These are phyloP conservation scores for Penicillium malachiteum DNA, from an alignment of 495 filamentous ascomycete species.

Conservation along the genomic window DNA sequence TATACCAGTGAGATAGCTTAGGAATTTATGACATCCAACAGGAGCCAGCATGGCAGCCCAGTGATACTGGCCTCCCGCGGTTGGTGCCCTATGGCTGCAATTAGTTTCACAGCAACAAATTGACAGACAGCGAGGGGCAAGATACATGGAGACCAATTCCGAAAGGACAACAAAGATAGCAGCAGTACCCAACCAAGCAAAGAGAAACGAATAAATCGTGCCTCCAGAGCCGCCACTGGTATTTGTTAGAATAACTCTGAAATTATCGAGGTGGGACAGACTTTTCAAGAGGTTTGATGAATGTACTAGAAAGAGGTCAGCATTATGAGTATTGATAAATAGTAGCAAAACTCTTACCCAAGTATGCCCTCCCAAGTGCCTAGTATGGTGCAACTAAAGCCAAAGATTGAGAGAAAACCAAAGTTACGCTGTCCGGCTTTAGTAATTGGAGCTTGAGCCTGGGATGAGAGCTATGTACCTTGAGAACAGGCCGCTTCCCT, in stretches of 20 bases:
- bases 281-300: constrained; percentile 38
- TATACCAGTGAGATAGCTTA: constrained; percentile 49
- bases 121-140: neutral
- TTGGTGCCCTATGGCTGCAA: constrained; percentile 53
- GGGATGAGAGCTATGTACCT: too few species aligned
- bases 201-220: constrained; percentile 51
- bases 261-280: constrained; percentile 3
- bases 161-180: constrained; percentile 33
- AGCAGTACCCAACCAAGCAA: constrained; percentile 44
- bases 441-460: too few species aligned
- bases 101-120: too few species aligned
- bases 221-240: constrained; percentile 50
- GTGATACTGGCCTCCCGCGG: constrained; percentile 53
- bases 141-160: constrained; percentile 46
- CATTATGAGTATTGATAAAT: neutral
- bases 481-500: too few species aligned
- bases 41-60: constrained; percentile 55
- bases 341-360: constrained; percentile 19
- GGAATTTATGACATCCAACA: constrained; percentile 31
- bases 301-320: constrained; percentile 20
- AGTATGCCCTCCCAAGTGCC: constrained; percentile 51
- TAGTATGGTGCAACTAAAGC: constrained; percentile 51
- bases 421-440: constrained; percentile 51
- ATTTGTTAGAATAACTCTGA: constrained; percentile 5
- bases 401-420: constrained; percentile 48